Percentiles rank a stretch among this genome's conserved stretches.
phyloP scores from a whole-genome alignment of 305 asterid genomes.

The Rubia balearica region DNA sequence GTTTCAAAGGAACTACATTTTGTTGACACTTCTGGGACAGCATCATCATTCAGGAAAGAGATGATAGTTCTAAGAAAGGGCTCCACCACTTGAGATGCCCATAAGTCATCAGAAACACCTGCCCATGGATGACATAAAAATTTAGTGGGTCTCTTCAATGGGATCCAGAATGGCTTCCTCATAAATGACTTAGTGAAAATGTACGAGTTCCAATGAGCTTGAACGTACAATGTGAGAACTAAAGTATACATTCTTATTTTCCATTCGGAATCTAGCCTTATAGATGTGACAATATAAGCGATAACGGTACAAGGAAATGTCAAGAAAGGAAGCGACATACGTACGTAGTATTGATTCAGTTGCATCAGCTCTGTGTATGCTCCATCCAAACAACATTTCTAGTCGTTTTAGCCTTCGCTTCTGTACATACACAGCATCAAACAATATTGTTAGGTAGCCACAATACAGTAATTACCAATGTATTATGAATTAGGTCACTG shows the following conservation, averaged over 20 bases:
- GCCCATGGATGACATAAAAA: conserved; percentile 5
- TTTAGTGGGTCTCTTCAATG: conserved; percentile 9
- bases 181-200: not conserved
- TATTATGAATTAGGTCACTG: not conserved
- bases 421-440: conserved; percentile 33
- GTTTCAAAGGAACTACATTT: conserved; percentile 19
- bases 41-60: conserved; percentile 42
- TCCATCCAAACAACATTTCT: conserved; percentile 76
- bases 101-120: conserved; percentile 46
- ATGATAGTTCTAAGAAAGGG: conserved; percentile 46
- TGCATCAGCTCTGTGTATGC: conserved; percentile 58
- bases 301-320: not conserved
- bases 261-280: not conserved
- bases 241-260: not conserved
- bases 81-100: conserved; percentile 60
- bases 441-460: not conserved
- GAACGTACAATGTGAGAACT: not conserved
- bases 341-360: conserved; percentile 47
- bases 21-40: conserved; percentile 20
- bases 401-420: conserved; percentile 69
- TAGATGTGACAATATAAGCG: too few relatives aligned
- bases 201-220: not conserved
- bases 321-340: conserved; percentile 28
- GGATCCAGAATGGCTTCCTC: not conserved
- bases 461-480: not conserved